Evolutionary conservation across 805 yeast genomes (phyloP).

Genomic region (Teunomyces atbi): DNA sequence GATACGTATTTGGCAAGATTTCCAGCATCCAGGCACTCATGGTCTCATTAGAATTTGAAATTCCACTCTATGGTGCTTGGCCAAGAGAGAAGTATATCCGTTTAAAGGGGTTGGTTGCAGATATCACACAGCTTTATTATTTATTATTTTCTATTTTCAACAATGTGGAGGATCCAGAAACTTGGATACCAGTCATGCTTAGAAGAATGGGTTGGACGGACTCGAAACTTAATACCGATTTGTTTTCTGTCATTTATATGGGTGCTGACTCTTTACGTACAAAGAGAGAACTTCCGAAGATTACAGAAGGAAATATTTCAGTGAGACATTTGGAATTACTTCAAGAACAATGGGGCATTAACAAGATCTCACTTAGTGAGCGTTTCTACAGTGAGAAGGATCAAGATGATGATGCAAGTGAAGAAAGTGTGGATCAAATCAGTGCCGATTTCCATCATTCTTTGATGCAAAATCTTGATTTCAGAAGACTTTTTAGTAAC

Average conservation of each 20-base stretch:
- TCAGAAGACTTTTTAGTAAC: slow-evolving; percentile 23
- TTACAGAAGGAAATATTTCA: slow-evolving; percentile 30
- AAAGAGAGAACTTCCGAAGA: slow-evolving; percentile 27
- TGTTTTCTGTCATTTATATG: slow-evolving; percentile 31
- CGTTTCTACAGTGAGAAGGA: slow-evolving; percentile 17
- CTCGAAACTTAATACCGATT: slow-evolving; percentile 24
- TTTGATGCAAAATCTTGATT: slow-evolving; percentile 21
- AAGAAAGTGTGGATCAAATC: not conserved
- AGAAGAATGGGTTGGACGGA: slow-evolving; percentile 31
- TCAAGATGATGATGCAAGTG: not conserved
- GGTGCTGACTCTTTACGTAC: slow-evolving; percentile 25
- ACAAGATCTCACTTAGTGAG: slow-evolving; percentile 15
- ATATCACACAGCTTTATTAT: slow-evolving; percentile 26
- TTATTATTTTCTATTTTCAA: slow-evolving; percentile 22
- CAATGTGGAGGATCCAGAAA: slow-evolving; percentile 23
- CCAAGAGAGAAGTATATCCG: slow-evolving; percentile 25
- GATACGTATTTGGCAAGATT: slow-evolving; percentile 19
- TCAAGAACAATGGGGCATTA: slow-evolving; percentile 28
- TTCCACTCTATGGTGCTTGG: slow-evolving; percentile 31
- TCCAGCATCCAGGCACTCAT: slow-evolving; percentile 21
- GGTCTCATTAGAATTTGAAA: slow-evolving; percentile 27
- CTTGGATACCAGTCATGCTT: slow-evolving; percentile 27
- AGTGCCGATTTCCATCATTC: not conserved
- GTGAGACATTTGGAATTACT: slow-evolving; percentile 28
- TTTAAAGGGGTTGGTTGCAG: slow-evolving; percentile 21